Conservation (phyloP, 306 rosid genomes). For the Cucurbita maxima region DNA sequence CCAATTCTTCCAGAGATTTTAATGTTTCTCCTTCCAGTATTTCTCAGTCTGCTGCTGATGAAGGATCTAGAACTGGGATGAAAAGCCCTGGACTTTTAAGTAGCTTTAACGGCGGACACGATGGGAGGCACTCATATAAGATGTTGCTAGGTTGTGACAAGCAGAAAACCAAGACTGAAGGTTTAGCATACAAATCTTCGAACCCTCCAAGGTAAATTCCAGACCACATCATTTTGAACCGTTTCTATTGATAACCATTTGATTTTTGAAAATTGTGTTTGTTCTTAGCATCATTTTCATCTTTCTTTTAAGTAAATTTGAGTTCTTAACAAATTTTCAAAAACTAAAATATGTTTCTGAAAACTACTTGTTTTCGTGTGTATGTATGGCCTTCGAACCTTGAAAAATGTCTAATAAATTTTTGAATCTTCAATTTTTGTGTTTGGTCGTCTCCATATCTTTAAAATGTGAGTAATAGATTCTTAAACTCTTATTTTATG, state of each 20-base stretch:
- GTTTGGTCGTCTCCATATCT: too few species aligned
- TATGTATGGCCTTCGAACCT: too few species aligned
- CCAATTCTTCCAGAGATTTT: conserved; percentile 50
- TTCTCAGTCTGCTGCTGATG: conserved; percentile 80
- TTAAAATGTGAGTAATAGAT: too few species aligned
- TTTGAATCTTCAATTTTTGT: too few species aligned
- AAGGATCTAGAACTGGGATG: conserved; percentile 91
- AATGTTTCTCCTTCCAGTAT: conserved; percentile 56
- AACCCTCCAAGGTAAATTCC: conserved; percentile 36
- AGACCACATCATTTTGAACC: background rate
- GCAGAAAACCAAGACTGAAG: conserved; percentile 32
- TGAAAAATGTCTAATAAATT: too few species aligned
- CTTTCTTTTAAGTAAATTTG: background rate
- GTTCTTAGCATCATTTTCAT: background rate
- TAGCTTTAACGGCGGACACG: conserved; percentile 30
- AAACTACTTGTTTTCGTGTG: too few species aligned
- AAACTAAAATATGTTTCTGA: background rate
- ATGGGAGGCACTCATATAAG: conserved; percentile 29
- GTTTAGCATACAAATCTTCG: conserved; percentile 45
- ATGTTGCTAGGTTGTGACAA: conserved; percentile 38
- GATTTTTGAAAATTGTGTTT: background rate
- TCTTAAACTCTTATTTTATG: too few species aligned
- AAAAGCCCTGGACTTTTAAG: conserved; percentile 60
- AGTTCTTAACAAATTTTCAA: background rate
- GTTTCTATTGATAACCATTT: background rate